Percentiles rank a stretch among this genome's conserved stretches.
These are phyloP conservation scores for Didymella glomerata DNA, from an alignment of 2,329 filamentous ascomycete species.

Conservation along the genomic window DNA sequence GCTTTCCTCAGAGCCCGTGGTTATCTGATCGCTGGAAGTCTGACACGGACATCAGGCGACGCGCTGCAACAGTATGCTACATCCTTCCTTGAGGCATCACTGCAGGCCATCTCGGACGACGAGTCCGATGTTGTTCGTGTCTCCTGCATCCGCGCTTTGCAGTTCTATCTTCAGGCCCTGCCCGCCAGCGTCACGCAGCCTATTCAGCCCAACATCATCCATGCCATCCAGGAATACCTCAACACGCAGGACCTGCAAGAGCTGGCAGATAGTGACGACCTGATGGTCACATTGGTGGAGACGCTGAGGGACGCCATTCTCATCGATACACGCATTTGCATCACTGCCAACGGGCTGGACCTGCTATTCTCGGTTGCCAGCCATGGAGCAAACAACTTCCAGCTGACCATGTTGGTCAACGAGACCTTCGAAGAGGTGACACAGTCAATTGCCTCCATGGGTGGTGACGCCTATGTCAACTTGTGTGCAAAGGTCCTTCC, in stretches of 20 bases:
- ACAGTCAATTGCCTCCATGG: constrained; percentile 68
- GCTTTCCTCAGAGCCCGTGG: constrained; percentile 85
- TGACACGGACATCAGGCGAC: constrained; percentile 73
- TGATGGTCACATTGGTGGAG: constrained; percentile 89
- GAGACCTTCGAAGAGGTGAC: constrained; percentile 94
- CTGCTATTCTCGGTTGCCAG: constrained; percentile 89
- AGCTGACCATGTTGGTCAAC: constrained; percentile 84
- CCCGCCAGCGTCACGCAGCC: constrained; percentile 60
- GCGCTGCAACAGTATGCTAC: constrained; percentile 64
- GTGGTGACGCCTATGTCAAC: constrained; percentile 73
- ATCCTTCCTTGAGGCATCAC: constrained; percentile 73
- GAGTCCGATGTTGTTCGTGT: constrained; percentile 89
- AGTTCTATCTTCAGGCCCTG: constrained; percentile 69
- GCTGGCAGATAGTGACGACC: constrained; percentile 86
- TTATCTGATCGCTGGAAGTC: constrained; percentile 82
- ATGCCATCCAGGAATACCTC: constrained; percentile 75
- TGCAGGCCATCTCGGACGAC: constrained; percentile 78
- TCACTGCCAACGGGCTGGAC: constrained; percentile 79
- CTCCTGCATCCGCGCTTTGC: constrained; percentile 85
- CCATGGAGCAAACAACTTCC: constrained; percentile 88
- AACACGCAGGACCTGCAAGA: constrained; percentile 81
- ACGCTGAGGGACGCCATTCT: constrained; percentile 83
- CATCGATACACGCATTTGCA: constrained; percentile 77
- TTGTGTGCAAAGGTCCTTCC: constrained; percentile 88
- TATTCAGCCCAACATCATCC: constrained; percentile 69